phyloP scores from a whole-genome alignment of 169 alveolate genomes.

The Plasmodium berghei region DNA sequence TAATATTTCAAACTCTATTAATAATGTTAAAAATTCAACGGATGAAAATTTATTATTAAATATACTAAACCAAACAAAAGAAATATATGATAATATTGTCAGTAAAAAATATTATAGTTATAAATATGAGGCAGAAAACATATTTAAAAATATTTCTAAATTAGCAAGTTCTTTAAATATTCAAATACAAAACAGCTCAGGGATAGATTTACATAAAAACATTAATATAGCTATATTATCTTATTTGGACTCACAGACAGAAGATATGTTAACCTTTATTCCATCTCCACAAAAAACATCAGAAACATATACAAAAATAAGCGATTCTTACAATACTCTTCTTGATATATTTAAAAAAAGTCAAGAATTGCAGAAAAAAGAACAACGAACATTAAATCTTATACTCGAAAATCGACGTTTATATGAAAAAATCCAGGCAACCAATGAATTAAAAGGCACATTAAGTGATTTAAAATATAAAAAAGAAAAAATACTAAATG shows the following conservation, averaged over 20 bases:
- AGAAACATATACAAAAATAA: neutral
- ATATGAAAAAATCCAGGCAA: neutral
- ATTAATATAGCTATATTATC: neutral
- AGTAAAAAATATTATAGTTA: neutral
- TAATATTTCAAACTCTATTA: neutral
- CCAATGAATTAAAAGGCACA: slow-evolving; percentile 9
- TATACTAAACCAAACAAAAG: neutral
- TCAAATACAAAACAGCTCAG: neutral
- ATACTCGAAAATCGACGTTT: neutral
- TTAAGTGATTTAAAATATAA: neutral
- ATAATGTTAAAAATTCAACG: neutral
- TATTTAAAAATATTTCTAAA: neutral
- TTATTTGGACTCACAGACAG: neutral
- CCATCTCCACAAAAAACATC: neutral
- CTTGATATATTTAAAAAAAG: neutral
- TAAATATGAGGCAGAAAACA: slow-evolving; percentile 1
- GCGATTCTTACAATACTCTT: neutral
- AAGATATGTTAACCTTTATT: neutral
- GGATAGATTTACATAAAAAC: neutral
- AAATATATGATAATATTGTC: neutral
- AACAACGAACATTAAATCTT: neutral
- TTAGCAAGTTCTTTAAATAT: neutral
- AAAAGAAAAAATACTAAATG: neutral
- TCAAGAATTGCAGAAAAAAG: neutral
- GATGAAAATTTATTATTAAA: neutral